Conservation (phyloP, 2,329 filamentous ascomycete species). For the Trichoderma pleuroti region DNA sequence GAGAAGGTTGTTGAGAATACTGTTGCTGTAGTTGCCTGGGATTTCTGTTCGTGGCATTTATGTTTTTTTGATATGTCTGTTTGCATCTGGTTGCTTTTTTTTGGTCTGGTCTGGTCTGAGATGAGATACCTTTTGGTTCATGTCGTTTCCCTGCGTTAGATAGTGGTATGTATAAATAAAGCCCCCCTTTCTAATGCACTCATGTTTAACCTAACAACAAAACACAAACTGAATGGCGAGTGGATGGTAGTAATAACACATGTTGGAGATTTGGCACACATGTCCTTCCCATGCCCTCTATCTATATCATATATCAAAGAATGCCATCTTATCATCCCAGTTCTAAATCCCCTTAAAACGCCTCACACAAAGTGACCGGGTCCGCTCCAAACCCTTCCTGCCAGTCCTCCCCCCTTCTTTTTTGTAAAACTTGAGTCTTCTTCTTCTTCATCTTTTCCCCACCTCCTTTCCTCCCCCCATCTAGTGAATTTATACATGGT, state of each 20-base stretch:
- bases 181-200: neutral
- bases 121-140: neutral
- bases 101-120: neutral
- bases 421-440: constrained; percentile 26
- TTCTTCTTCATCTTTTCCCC: neutral
- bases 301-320: constrained; percentile 24
- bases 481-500: constrained; percentile 6
- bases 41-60: neutral
- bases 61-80: neutral
- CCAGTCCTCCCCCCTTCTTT: constrained; percentile 22
- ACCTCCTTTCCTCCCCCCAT: neutral
- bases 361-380: constrained; percentile 12
- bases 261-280: constrained; percentile 28
- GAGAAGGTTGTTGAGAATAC: neutral
- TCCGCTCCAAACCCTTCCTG: neutral
- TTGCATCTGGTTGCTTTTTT: neutral
- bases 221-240: neutral
- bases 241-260: constrained; percentile 17
- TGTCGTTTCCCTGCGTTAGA: neutral
- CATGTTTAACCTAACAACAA: neutral
- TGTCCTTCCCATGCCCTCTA: constrained; percentile 26
- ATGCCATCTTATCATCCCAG: constrained; percentile 24
- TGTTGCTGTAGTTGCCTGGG: neutral
- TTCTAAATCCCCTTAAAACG: constrained; percentile 22
- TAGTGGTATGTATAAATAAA: neutral